Conservation (phyloP, 345 rosid genomes). For the Euphorbia peplus region DNA sequence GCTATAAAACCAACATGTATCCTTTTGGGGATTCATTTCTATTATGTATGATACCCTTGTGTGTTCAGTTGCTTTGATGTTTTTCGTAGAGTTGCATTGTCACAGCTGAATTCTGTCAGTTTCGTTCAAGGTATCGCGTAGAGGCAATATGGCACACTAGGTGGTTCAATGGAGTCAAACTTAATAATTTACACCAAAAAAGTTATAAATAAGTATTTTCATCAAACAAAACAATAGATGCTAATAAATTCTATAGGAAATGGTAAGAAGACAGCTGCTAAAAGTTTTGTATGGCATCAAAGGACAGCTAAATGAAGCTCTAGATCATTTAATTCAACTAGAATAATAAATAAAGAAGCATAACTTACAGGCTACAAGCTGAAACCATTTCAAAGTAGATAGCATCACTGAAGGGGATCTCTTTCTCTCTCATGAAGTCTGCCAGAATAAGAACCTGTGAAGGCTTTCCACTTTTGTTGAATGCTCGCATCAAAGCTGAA, state of each 20-base stretch:
- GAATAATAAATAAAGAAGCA: background rate
- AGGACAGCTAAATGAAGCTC: background rate
- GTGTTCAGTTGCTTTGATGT: too few relatives aligned
- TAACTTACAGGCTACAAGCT: conserved; percentile 79
- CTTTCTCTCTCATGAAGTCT: conserved; percentile 61
- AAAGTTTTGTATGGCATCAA: background rate
- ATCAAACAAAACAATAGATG: background rate
- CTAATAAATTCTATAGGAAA: background rate
- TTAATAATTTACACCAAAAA: too few relatives aligned
- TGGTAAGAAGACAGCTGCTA: background rate
- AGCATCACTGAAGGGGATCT: conserved; percentile 56
- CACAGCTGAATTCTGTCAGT: too few relatives aligned
- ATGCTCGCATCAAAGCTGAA: conserved; percentile 85
- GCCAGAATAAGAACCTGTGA: conserved; percentile 66
- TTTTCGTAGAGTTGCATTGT: too few relatives aligned
- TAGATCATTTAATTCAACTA: background rate
- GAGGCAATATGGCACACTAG: too few relatives aligned
- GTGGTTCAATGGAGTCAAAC: too few relatives aligned
- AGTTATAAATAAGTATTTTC: background rate
- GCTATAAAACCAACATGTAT: too few relatives aligned
- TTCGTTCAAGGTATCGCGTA: too few relatives aligned
- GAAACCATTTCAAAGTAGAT: conserved; percentile 73
- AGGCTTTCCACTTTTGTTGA: conserved; percentile 68
- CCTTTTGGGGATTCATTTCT: too few relatives aligned
- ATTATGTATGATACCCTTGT: too few relatives aligned